Percentiles rank a stretch among this genome's conserved stretches.
Conservation (phyloP, 2,329 filamentous ascomycete genomes). For the Xylaria polymorpha region DNA sequence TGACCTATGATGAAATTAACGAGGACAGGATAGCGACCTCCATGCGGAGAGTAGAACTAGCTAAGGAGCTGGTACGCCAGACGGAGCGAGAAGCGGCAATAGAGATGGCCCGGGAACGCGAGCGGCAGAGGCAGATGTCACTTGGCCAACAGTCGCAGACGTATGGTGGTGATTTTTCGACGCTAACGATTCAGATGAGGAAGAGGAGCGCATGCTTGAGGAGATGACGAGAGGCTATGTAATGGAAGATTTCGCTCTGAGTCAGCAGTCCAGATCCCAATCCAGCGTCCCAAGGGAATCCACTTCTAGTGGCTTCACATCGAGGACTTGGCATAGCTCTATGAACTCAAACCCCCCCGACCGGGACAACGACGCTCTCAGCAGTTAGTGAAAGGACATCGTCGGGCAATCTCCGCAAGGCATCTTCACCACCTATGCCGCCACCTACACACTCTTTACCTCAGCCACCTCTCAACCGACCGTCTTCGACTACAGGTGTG, state of each 20-base stretch:
- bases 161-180: slow-evolving; percentile 69
- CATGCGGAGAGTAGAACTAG: slow-evolving; percentile 75
- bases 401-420: slow-evolving; percentile 41
- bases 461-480: slow-evolving; percentile 55
- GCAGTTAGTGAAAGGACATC: slow-evolving; percentile 73
- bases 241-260: slow-evolving; percentile 85
- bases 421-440: slow-evolving; percentile 53
- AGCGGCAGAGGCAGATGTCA: slow-evolving; percentile 60
- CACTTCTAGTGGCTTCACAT: slow-evolving; percentile 82
- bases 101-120: slow-evolving; percentile 69
- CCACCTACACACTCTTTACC: slow-evolving; percentile 63
- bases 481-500: slow-evolving; percentile 61
- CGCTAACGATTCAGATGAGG: slow-evolving; percentile 74
- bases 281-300: slow-evolving; percentile 80
- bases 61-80: slow-evolving; percentile 79
- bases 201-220: slow-evolving; percentile 83
- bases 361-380: slow-evolving; percentile 74
- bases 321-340: slow-evolving; percentile 83
- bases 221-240: slow-evolving; percentile 88
- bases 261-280: slow-evolving; percentile 67
- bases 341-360: slow-evolving; percentile 78
- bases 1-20: slow-evolving; percentile 51
- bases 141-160: slow-evolving; percentile 59
- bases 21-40: slow-evolving; percentile 65
- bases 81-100: slow-evolving; percentile 76